Percentiles rank a stretch among this genome's conserved stretches.
These are phyloP conservation scores for Erysimum cheiri DNA, from an alignment of 441 rosid species.

Conservation along the genomic window DNA sequence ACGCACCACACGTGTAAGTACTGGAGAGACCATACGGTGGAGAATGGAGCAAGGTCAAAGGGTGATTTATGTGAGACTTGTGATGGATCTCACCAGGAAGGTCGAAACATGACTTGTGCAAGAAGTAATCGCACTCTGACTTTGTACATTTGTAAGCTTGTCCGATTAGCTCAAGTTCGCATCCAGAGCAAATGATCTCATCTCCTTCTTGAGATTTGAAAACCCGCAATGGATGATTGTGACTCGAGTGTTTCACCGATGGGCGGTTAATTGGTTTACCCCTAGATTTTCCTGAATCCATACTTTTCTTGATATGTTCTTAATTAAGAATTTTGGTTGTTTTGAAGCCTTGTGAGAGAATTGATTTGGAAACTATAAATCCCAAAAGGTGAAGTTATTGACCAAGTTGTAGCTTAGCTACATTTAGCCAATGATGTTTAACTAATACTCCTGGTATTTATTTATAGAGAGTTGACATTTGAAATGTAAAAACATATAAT, in stretches of 20 bases:
- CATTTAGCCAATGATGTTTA: too few relatives aligned
- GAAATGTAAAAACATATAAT: neutral
- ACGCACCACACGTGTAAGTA: slow-evolving; percentile 48
- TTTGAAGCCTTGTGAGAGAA: neutral
- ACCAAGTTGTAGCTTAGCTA: slow-evolving; percentile 1
- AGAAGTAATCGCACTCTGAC: slow-evolving; percentile 49
- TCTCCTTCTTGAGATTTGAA: slow-evolving; percentile 20
- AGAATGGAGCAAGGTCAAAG: slow-evolving; percentile 44
- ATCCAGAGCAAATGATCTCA: slow-evolving; percentile 29
- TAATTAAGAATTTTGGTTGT: too few relatives aligned
- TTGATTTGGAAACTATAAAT: neutral
- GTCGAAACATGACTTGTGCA: slow-evolving; percentile 54
- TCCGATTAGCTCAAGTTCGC: slow-evolving; percentile 36
- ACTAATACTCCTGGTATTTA: neutral
- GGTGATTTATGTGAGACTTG: slow-evolving; percentile 45
- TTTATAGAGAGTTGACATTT: slow-evolving; percentile 5
- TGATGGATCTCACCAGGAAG: slow-evolving; percentile 47
- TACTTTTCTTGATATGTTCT: neutral
- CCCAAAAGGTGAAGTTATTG: neutral
- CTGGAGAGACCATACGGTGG: slow-evolving; percentile 37
- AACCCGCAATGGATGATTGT: slow-evolving; percentile 34
- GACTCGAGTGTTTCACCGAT: slow-evolving; percentile 35
- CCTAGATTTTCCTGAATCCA: slow-evolving; percentile 19
- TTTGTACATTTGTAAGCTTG: slow-evolving; percentile 46
- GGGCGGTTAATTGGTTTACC: slow-evolving; percentile 24